phyloP scores from a whole-genome alignment of 106 monocot species.

The Dendrobium officinale region DNA sequence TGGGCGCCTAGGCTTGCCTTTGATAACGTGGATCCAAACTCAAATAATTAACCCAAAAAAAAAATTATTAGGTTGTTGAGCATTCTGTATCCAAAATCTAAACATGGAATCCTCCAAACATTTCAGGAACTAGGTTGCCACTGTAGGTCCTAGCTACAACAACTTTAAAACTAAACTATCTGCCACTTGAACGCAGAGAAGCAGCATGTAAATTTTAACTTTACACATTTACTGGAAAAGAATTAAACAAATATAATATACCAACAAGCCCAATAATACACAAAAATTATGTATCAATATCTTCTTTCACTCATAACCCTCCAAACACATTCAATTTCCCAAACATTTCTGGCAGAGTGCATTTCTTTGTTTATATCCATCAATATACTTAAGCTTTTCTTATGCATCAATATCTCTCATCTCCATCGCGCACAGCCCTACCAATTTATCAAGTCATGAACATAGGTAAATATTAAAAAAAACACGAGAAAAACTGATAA shows the following conservation, averaged over 20 bases:
- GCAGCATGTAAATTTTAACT: background rate
- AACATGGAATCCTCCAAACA: background rate
- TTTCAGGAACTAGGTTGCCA: background rate
- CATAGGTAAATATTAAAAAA: background rate
- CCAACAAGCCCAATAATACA: background rate
- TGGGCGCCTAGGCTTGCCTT: too few relatives aligned
- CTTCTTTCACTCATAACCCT: background rate
- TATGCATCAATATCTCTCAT: background rate
- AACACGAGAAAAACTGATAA: background rate
- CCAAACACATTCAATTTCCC: background rate
- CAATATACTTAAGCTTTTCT: background rate
- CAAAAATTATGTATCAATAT: background rate
- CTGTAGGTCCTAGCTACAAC: background rate
- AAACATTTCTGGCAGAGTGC: background rate
- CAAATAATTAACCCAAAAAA: too few relatives aligned
- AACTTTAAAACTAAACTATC: background rate
- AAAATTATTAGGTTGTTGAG: background rate
- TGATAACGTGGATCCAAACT: too few relatives aligned
- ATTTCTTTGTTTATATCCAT: background rate
- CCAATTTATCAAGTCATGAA: background rate
- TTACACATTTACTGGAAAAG: background rate
- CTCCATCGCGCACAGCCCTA: background rate
- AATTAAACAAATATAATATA: background rate
- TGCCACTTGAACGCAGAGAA: background rate
- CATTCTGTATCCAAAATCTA: background rate